These are phyloP conservation scores for Aspergillus thermomutatus DNA, from an alignment of 2,329 filamentous ascomycete genomes.

Conservation along the genomic window DNA sequence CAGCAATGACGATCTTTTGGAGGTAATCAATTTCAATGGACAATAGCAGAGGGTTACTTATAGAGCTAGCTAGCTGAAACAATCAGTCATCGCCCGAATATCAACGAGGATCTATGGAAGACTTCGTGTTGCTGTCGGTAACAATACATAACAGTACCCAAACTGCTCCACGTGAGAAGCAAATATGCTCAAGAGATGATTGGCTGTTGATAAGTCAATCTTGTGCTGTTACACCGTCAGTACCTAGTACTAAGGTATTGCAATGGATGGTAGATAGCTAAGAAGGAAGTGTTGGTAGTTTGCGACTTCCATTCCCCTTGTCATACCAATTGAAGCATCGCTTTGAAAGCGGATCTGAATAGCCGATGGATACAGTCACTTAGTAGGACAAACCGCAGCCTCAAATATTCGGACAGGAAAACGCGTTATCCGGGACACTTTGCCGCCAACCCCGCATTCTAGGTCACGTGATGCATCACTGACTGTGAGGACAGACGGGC, in stretches of 20 bases:
- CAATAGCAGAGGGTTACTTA: no score
- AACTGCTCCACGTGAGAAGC: background rate
- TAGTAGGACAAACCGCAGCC: background rate
- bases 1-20: background rate
- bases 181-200: background rate
- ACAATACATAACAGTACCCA: background rate
- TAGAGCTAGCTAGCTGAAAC: background rate
- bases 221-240: no score
- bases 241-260: background rate
- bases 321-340: background rate
- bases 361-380: no score
- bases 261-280: background rate
- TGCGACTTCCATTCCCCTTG: background rate
- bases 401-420: background rate
- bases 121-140: background rate
- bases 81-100: background rate
- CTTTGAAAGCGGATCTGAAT: background rate
- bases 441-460: background rate
- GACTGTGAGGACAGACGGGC: background rate
- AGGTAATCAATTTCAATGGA: background rate
- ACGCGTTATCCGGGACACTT: background rate
- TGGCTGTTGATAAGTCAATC: conserved; percentile 15
- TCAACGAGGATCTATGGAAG: background rate
- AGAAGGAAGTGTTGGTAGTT: no score
- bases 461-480: background rate